Evolutionary conservation across 495 filamentous ascomycete species (phyloP), one percentile per base, ranked within the genome.

Genomic region (Astrothelium subdiscretum): DNA sequence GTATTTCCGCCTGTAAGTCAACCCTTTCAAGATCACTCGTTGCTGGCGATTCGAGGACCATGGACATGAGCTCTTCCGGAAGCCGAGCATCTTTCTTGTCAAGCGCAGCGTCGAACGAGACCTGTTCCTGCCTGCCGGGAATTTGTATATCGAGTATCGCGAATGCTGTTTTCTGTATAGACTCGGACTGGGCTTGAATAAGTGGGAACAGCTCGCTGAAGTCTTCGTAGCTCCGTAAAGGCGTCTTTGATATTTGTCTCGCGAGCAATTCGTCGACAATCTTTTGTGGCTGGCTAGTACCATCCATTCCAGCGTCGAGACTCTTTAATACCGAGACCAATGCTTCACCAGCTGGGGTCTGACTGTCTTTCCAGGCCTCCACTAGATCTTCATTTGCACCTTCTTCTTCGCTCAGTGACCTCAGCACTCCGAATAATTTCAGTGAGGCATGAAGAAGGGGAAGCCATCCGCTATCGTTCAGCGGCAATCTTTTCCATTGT

Each of bases 311-410:
- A 26, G 54, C 60, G 18, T 62, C 63, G 10, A 63, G 60, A 24
- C 35, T 64, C 62, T 64, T 66, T 54, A 58, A 32, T 72, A 67
- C 38, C 69, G 69, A 27, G 8, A 54, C 24, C 6, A 54, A 5
- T 29, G 12, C 31, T 79, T 76, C 0, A 91, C 76, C 3, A 90
- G 72, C n/a, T 76, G 77, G 13, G 12, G 71, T 65, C 20, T 78
- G 75, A 15, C 75, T 77, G 27, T 83, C 79, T 27, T 76, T 75
- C 76, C 90, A 84, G 3, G 82, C 82, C 65, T 98, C 92, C 10
- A 83, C 73, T 2, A 95, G 80, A 70, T 97, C 92, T 69, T 97
- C 92, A 68, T 97, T 97, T 22, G 84, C 74, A 5, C 89, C 86
- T 31, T 76, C 75, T 4, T 60, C 59, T 26, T 64, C 63, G 1